These are phyloP conservation scores for Clonostachys chloroleuca DNA, from an alignment of 2,329 filamentous ascomycete genomes.

Conservation along the genomic window DNA sequence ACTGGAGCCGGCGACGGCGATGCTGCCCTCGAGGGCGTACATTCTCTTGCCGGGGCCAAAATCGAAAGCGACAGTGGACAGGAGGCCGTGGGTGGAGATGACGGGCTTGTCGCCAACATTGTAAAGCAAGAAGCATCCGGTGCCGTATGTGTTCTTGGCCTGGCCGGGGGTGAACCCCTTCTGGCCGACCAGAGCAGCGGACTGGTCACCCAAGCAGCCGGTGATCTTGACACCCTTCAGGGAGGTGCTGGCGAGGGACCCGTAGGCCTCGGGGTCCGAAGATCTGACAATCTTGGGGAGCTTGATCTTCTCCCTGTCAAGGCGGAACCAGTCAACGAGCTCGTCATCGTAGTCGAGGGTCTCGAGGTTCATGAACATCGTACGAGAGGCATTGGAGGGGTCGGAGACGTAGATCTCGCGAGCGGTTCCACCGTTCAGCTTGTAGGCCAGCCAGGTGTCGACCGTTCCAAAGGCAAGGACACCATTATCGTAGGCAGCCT, in stretches of 20 bases:
- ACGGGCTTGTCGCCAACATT: constrained; percentile 78
- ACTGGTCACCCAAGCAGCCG: constrained; percentile 78
- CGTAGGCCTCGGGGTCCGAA: constrained; percentile 65
- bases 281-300: constrained; percentile 75
- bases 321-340: constrained; percentile 68
- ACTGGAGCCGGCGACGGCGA: constrained; percentile 72
- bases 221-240: constrained; percentile 67
- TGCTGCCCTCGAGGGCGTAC: constrained; percentile 73
- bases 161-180: constrained; percentile 71
- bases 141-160: constrained; percentile 85
- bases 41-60: constrained; percentile 62
- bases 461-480: constrained; percentile 77
- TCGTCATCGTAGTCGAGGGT: constrained; percentile 70
- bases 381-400: constrained; percentile 75
- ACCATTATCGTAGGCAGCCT: constrained; percentile 66
- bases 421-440: constrained; percentile 67
- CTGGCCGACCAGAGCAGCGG: constrained; percentile 75
- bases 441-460: constrained; percentile 77
- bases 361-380: constrained; percentile 85
- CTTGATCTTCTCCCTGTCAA: constrained; percentile 64
- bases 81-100: constrained; percentile 70
- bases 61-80: constrained; percentile 77
- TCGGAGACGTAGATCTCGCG: constrained; percentile 71
- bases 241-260: constrained; percentile 53
- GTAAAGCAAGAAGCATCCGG: constrained; percentile 80